Evolutionary conservation across 306 rosid species (phyloP), one percentile per base, ranked within the genome.

Genomic region (Ormosia emarginata): DNA sequence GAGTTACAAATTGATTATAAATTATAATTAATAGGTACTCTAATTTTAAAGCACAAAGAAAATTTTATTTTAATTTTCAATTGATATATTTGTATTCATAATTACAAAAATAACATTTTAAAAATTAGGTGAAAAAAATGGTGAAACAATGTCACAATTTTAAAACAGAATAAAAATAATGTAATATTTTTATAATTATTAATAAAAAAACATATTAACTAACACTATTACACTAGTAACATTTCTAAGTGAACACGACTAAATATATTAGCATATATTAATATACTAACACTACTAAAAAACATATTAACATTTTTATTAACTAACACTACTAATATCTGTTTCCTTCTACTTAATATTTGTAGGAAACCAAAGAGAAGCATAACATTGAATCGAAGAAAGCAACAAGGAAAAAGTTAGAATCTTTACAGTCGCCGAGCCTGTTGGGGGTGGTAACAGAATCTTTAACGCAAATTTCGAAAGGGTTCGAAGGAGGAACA

Each of bases 381-480:
- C 47, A 12, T 5, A 64, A 49, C 24, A 71, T 47, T 11, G 53
- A 47, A 47, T 47, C 4, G 5, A 78, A 29, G 74, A 63, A 5
- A 44, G 40, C 41, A 11, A 50, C 2, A 24, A 11, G 6, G 13
- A 11, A 40, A 41, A 24, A 7, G 52, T 52, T 9, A 50, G 55
- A 41, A 10, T 15, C 8, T 24, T 74, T 84, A 92, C 97, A 95
- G 90, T 95, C 99, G 59, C 99, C 98, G 69, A 77, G 90, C 81
- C 41, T 87, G 84, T 86, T 79, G 70, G 97, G 95, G 3, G 79
- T 79, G 34, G 90, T 90, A 74, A 77, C 0, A 66, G 98, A 95
- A 64, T 93, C 92, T 75, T 95, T 95, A 82, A 84, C 96, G 82
- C 92, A 90, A 44, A 90, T 41, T 83, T 90, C 90, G 32, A 93